Evolutionary conservation across 2,329 filamentous ascomycete genomes (phyloP), one percentile per base, ranked within the genome.

Genomic region (Stachybotrys echinatus): DNA sequence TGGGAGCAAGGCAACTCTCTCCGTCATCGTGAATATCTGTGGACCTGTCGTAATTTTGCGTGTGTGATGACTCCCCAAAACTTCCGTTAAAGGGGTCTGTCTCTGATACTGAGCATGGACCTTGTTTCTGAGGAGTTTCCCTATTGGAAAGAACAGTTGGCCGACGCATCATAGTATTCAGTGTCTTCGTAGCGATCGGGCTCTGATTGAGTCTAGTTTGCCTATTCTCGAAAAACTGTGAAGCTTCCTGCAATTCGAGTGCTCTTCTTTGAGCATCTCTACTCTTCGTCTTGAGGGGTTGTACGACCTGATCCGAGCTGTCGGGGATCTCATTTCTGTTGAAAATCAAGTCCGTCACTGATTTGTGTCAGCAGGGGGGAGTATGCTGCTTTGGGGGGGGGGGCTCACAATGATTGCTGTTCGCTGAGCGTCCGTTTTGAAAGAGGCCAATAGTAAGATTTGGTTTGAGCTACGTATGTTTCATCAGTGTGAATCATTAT

Each of bases 341-440:
- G 53, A 80, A 82, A 1, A 68, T 66, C 18, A 83, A 67, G 52
- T 82, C 77, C 5, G 73, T 63, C 23, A 80, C 80, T 81, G 31
- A 23, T 17, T 6, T 6, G 27, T 22, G 50, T 65, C 48, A 65
- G 51, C 42, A 23, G 10, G 2, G 37, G 12, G 14, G 2, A 18
- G 17, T 4, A n/a, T 17, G 34, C 5, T 19, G 8, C 18, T 42
- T 48, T 23, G 23, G 4, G 20, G 22, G 17, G 18, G 21, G 34
- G 17, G 18, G 54, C 58, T 39, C 52, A 64, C 61, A 48, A 44
- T 54, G 48, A 12, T 45, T 47, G 14, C 49, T 44, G 10, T 37
- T 50, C 6, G 62, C 61, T 22, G 54, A 58, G 38, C 62, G 58
- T 5, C 61, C 65, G 40, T 71, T 71, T 6, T 61, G 37, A 48